A percentile compares a stretch with the other conserved stretches of the same genome.
These are phyloP conservation scores for Lactarius quietus DNA, from an alignment of 768 basidiomycete genomes.

Conservation along the genomic window DNA sequence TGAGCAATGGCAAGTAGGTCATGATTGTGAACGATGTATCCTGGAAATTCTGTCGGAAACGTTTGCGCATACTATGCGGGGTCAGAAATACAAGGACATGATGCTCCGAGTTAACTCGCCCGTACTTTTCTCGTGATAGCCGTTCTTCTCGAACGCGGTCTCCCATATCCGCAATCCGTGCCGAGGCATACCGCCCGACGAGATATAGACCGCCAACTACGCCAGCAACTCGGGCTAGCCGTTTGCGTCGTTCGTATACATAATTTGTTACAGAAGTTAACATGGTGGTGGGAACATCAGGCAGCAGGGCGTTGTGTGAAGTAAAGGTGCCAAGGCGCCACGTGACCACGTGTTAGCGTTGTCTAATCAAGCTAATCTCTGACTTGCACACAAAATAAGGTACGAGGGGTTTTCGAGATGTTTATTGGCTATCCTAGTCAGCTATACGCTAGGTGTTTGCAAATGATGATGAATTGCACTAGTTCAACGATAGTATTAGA, in stretches of 20 bases:
- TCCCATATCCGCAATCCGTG: slow-evolving; percentile 63
- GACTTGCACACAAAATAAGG: no score
- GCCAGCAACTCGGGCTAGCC: slow-evolving; percentile 47
- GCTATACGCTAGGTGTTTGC: no score
- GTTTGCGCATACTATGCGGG: slow-evolving; percentile 53
- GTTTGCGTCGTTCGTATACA: slow-evolving; percentile 45
- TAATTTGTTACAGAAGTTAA: slow-evolving; percentile 43
- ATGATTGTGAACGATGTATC: slow-evolving; percentile 74
- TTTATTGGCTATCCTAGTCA: no score
- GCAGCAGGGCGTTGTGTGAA: neutral
- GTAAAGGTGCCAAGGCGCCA: neutral
- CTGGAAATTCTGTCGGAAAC: slow-evolving; percentile 75
- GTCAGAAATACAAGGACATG: neutral
- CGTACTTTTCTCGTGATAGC: slow-evolving; percentile 67
- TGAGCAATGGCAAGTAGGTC: slow-evolving; percentile 64
- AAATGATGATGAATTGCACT: neutral
- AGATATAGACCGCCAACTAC: slow-evolving; percentile 62
- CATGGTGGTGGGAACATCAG: slow-evolving; percentile 35
- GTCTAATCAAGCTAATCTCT: no score
- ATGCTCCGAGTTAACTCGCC: slow-evolving; percentile 14
- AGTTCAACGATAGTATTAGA: neutral
- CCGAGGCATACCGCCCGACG: slow-evolving; percentile 54
- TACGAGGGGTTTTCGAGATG: no score
- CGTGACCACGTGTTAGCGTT: slow-evolving; percentile 5
- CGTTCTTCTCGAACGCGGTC: slow-evolving; percentile 57